Percentiles rank a stretch among this genome's conserved stretches.
Evolutionary conservation across 176 grass and related monocot species (phyloP).

Genomic region (Triticum turgidum): DNA sequence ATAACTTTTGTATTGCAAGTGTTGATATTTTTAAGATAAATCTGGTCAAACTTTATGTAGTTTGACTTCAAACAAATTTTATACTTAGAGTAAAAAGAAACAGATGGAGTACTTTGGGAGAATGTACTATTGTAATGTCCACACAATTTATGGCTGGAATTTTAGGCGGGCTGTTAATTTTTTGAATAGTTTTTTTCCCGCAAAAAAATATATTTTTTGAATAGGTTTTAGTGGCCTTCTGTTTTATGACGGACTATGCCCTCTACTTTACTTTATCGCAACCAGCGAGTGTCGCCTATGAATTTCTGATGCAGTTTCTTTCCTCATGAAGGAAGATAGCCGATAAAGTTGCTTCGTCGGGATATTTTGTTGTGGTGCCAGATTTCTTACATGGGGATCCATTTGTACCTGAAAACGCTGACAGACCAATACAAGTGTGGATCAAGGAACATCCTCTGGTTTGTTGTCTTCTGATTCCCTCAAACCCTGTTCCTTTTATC

Average conservation of each 20-base stretch:
- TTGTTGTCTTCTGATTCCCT: slow-evolving; percentile 8
- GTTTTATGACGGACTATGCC: neutral
- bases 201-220: too few relatives aligned
- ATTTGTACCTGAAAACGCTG: slow-evolving; percentile 41
- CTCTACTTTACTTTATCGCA: neutral
- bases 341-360: slow-evolving; percentile 59
- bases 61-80: too few relatives aligned
- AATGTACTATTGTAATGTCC: neutral
- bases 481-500: neutral
- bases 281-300: neutral
- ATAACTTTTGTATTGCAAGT: too few relatives aligned
- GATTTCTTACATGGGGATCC: slow-evolving; percentile 78
- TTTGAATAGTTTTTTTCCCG: too few relatives aligned
- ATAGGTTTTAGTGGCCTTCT: neutral
- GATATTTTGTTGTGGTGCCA: slow-evolving; percentile 70
- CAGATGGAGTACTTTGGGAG: neutral
- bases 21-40: too few relatives aligned
- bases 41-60: too few relatives aligned
- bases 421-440: slow-evolving; percentile 46
- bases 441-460: slow-evolving; percentile 53
- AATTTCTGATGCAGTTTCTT: neutral
- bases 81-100: too few relatives aligned
- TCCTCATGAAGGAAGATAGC: slow-evolving; percentile 65
- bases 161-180: neutral
- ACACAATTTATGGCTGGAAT: neutral